phyloP scores from a whole-genome alignment of 176 grass and related monocot genomes.

The sorghum (Sorghum bicolor) region Sorghum_bicolor_NCBIv3 NC_012870.2:14888501-14889000 shows the following conservation, averaged over 20 bases:
- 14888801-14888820: not conserved
- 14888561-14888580: not conserved
- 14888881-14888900: not conserved
- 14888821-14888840: not conserved
- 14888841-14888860: not conserved
- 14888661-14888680: not conserved
- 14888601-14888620: not conserved
- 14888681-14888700: not conserved
- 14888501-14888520: not conserved
- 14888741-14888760: constrained; percentile 7
- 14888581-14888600: not conserved
- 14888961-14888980: not conserved
- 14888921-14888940: not conserved
- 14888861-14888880: not conserved
- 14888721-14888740: not conserved
- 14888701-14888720: not conserved
- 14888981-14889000: not conserved
- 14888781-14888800: not conserved
- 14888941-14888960: not conserved
- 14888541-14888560: not conserved
- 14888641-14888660: not conserved
- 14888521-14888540: not conserved
- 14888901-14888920: not conserved
- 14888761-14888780: not conserved
- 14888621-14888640: not conserved